Conservation (phyloP, 2,329 filamentous ascomycete genomes). For the Orbilia quercus region DNA sequence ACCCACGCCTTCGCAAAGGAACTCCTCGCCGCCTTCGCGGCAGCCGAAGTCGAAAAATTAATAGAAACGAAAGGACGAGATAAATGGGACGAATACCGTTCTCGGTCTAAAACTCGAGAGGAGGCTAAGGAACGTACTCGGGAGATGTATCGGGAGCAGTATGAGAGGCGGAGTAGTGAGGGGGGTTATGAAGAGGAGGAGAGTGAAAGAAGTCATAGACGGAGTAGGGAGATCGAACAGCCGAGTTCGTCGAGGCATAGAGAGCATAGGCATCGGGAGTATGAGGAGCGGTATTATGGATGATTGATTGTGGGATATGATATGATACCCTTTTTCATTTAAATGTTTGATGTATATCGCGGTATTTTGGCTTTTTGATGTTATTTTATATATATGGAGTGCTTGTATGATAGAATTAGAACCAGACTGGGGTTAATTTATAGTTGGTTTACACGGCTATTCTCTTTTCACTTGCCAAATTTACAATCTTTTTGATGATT, state of each 20-base stretch:
- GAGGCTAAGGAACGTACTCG: constrained; percentile 71
- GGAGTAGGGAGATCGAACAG: constrained; percentile 13
- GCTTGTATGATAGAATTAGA: background rate
- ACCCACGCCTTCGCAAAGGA: constrained; percentile 82
- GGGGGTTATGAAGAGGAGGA: constrained; percentile 61
- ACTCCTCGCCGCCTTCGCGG: constrained; percentile 76
- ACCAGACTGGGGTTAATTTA: too few species aligned
- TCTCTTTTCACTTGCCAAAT: too few species aligned
- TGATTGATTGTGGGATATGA: background rate
- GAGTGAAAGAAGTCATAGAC: constrained; percentile 1
- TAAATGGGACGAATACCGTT: constrained; percentile 61
- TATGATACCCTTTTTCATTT: background rate
- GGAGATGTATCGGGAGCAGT: constrained; percentile 73
- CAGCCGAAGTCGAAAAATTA: constrained; percentile 80
- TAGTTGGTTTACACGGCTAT: too few species aligned
- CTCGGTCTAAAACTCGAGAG: constrained; percentile 65
- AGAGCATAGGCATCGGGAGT: constrained; percentile 3
- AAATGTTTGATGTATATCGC: too few species aligned
- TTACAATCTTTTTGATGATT: too few species aligned
- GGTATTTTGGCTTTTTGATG: background rate
- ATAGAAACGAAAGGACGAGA: constrained; percentile 76
- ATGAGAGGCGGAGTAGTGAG: constrained; percentile 64
- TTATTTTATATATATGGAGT: background rate
- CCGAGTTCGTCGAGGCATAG: background rate
- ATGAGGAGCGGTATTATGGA: constrained; percentile 23